A percentile compares a stretch with the other conserved stretches of the same genome.
These are phyloP conservation scores for Ustulina deusta DNA, from an alignment of 2,329 filamentous ascomycete genomes.

Conservation along the genomic window DNA sequence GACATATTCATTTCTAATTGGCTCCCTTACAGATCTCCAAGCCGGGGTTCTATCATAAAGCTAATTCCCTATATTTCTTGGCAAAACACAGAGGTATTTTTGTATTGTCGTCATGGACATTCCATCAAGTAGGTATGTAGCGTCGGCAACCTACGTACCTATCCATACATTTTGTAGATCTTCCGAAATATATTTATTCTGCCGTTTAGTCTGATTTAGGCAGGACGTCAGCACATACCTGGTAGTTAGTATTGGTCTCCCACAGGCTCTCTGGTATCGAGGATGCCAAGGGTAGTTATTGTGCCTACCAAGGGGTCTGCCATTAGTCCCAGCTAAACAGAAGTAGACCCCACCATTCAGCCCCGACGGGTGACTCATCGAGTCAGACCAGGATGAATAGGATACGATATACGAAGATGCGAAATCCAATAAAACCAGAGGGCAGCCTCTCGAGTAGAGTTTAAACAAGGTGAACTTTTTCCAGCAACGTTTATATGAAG, in stretches of 20 bases:
- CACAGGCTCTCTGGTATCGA: too few species aligned
- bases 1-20: conserved; percentile 26
- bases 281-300: neutral
- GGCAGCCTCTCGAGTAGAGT: neutral
- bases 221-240: too few species aligned
- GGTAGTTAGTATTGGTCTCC: too few species aligned
- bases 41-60: too few species aligned
- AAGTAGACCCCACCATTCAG: neutral
- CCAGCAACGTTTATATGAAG: neutral
- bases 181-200: too few species aligned
- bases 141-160: too few species aligned
- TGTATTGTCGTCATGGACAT: too few species aligned
- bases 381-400: neutral
- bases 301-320: neutral
- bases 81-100: too few species aligned
- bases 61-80: too few species aligned
- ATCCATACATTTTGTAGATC: too few species aligned
- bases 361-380: neutral
- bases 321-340: neutral
- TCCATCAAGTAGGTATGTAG: too few species aligned
- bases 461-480: neutral
- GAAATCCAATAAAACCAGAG: neutral
- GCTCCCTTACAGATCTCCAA: neutral
- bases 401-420: neutral
- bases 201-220: too few species aligned